Percentiles rank a stretch among this genome's conserved stretches.
Conservation (phyloP, 306 rosid species). For the Neltuma alba region DNA sequence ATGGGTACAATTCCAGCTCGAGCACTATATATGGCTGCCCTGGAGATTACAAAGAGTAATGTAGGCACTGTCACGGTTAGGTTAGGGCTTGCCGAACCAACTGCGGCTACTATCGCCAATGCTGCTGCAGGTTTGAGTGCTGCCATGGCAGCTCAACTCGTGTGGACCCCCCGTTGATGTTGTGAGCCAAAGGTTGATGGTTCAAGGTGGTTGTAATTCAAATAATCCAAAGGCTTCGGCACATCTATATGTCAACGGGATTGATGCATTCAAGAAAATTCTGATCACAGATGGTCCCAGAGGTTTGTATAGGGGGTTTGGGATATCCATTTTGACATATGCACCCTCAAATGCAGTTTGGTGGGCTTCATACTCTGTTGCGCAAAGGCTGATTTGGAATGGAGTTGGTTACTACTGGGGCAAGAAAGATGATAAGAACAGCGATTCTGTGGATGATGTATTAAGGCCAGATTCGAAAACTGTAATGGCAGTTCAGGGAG, state of each 20-base stretch:
- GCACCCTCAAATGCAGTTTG: slow-evolving; percentile 85
- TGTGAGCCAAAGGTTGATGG: slow-evolving; percentile 81
- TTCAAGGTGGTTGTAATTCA: slow-evolving; percentile 45
- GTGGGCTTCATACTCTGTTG: slow-evolving; percentile 82
- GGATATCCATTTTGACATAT: slow-evolving; percentile 73
- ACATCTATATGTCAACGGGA: slow-evolving; percentile 56
- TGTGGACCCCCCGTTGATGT: slow-evolving; percentile 78
- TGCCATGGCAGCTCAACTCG: slow-evolving; percentile 79
- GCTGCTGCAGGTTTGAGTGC: slow-evolving; percentile 72
- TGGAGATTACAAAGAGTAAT: slow-evolving; percentile 77
- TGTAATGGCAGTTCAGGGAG: slow-evolving; percentile 74
- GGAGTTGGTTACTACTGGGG: slow-evolving; percentile 54
- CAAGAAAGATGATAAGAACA: slow-evolving; percentile 43
- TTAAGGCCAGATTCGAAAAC: slow-evolving; percentile 55
- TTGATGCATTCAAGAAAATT: slow-evolving; percentile 71
- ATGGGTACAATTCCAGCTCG: slow-evolving; percentile 81
- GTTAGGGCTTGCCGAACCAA: slow-evolving; percentile 63
- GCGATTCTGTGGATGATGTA: slow-evolving; percentile 28
- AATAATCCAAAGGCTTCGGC: slow-evolving; percentile 41
- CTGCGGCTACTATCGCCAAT: slow-evolving; percentile 62
- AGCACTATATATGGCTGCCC: slow-evolving; percentile 72
- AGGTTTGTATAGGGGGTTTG: slow-evolving; percentile 82
- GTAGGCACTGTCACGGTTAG: slow-evolving; percentile 58
- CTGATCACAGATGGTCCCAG: slow-evolving; percentile 54
- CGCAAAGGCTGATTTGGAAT: slow-evolving; percentile 68